Evolutionary conservation across 2,329 filamentous ascomycete species (phyloP).

Genomic region (Leptographium radiaticola): DNA sequence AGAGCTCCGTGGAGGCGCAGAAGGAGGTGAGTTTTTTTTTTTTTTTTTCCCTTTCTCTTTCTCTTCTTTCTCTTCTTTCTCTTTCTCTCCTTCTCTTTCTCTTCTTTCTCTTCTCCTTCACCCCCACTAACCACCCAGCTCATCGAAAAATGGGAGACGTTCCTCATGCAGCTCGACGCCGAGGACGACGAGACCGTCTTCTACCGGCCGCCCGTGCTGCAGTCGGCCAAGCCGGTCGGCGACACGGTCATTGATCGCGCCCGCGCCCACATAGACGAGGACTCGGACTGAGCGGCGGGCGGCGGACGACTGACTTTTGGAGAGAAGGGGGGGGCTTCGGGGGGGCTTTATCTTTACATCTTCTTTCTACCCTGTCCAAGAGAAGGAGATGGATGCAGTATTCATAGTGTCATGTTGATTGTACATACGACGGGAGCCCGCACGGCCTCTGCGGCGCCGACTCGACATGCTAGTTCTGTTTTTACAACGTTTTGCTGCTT

Average conservation of each 20-base stretch:
- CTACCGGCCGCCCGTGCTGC: conserved; percentile 49
- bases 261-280: conserved; percentile 44
- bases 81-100: neutral
- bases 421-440: conserved; percentile 13
- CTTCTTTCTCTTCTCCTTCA: too few relatives aligned
- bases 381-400: conserved; percentile 1
- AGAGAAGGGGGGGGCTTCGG: neutral
- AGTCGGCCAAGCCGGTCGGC: conserved; percentile 31
- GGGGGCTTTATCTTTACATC: neutral
- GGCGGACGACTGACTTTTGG: neutral
- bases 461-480: neutral
- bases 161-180: conserved; percentile 87
- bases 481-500: conserved; percentile 1
- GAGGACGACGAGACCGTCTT: conserved; percentile 71
- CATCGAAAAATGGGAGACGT: conserved; percentile 95
- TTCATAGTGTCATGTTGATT: conserved; percentile 8
- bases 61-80: neutral
- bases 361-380: neutral
- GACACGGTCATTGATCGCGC: conserved; percentile 49
- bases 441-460: neutral
- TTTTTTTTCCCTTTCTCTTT: neutral
- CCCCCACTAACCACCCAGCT: conserved; percentile 26
- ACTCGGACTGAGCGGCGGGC: conserved; percentile 33
- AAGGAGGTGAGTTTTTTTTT: conserved; percentile 62
- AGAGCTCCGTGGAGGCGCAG: conserved; percentile 93